Evolutionary conservation across 306 rosid genomes (phyloP).

Genomic region (Casuarina cunninghamiana): DNA sequence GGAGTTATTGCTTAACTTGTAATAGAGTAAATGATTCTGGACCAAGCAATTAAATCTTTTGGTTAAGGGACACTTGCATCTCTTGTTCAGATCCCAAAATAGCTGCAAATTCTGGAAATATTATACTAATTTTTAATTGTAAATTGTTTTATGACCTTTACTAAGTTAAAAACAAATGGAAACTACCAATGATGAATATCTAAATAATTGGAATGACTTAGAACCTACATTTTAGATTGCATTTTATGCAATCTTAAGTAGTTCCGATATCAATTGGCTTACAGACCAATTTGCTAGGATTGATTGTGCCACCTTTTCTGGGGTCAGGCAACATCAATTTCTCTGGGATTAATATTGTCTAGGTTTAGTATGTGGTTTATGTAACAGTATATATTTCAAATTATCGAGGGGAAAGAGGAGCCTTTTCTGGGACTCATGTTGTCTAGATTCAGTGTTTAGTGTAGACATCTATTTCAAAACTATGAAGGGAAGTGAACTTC

Average conservation of each 20-base stretch:
- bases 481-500: too few species aligned
- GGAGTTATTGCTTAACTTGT: constrained; percentile 14
- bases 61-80: constrained; percentile 3
- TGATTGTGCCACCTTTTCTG: too few species aligned
- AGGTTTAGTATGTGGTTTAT: too few species aligned
- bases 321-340: too few species aligned
- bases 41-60: constrained; percentile 32
- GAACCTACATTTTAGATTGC: neutral
- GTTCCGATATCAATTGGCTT: too few species aligned
- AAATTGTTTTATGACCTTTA: neutral
- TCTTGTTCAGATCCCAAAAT: neutral
- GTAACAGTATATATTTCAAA: too few species aligned
- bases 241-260: neutral
- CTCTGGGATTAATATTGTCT: too few species aligned
- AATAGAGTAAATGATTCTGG: constrained; percentile 3
- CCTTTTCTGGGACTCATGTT: too few species aligned
- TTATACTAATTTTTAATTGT: neutral
- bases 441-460: too few species aligned
- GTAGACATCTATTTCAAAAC: too few species aligned
- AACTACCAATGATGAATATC: neutral
- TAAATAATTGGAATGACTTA: neutral
- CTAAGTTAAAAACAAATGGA: neutral
- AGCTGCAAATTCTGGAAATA: neutral
- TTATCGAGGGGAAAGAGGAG: too few species aligned
- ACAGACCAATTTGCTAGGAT: too few species aligned